Conservation (phyloP, 2,329 filamentous ascomycete genomes). For the Talaromyces rugulosus region DNA sequence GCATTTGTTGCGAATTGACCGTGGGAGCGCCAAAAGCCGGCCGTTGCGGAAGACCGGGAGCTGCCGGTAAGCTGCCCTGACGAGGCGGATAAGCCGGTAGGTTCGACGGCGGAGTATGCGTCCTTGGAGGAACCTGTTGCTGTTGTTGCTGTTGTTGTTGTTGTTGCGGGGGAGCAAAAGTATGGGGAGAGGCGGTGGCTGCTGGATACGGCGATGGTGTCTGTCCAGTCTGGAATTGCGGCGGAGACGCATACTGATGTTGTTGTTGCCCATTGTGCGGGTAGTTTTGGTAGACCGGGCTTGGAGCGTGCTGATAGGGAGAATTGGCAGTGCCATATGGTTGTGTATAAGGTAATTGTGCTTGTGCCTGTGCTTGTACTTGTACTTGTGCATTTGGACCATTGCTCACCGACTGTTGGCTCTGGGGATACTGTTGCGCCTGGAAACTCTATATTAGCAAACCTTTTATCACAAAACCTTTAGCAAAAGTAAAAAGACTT, state of each 20-base stretch:
- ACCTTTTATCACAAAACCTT: not conserved
- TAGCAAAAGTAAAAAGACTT: slow-evolving; percentile 35
- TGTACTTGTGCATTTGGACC: slow-evolving; percentile 30
- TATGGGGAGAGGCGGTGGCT: slow-evolving; percentile 36
- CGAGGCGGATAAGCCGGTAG: slow-evolving; percentile 40
- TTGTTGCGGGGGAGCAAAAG: slow-evolving; percentile 25
- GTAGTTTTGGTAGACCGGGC: slow-evolving; percentile 32
- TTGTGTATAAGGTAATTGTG: slow-evolving; percentile 36
- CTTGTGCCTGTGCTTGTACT: slow-evolving; percentile 33
- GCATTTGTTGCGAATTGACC: slow-evolving; percentile 52
- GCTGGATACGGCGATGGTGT: slow-evolving; percentile 35
- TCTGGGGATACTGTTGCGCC: slow-evolving; percentile 40
- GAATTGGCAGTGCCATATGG: slow-evolving; percentile 38
- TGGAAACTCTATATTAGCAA: slow-evolving; percentile 16
- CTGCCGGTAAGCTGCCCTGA: slow-evolving; percentile 52
- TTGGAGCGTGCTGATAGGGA: slow-evolving; percentile 41
- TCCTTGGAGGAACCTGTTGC: slow-evolving; percentile 38
- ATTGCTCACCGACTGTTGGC: slow-evolving; percentile 47
- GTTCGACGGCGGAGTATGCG: slow-evolving; percentile 41
- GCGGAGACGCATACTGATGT: slow-evolving; percentile 13
- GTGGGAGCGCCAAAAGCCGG: slow-evolving; percentile 54
- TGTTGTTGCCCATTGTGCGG: slow-evolving; percentile 34
- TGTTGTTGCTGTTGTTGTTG: slow-evolving; percentile 24
- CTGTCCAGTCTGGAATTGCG: slow-evolving; percentile 19
- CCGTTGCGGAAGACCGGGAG: slow-evolving; percentile 57